Evolutionary conservation across 2,329 filamentous ascomycete genomes (phyloP).

Genomic region (Phialemoniopsis sp.): DNA sequence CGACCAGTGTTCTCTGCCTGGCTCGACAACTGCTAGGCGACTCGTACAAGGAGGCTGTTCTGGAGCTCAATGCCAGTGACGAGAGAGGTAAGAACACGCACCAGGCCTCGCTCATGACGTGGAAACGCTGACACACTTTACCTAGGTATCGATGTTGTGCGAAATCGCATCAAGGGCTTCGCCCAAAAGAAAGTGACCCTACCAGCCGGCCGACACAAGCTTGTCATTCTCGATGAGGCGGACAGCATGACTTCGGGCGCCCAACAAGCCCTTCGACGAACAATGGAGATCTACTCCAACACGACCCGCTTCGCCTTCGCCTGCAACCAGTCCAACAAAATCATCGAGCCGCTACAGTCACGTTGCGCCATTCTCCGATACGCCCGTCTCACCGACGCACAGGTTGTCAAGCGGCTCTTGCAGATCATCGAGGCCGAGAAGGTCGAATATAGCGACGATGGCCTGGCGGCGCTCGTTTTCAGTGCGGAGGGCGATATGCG

Average conservation of each 20-base stretch:
- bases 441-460: conserved; percentile 88
- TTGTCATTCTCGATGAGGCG: conserved; percentile 96
- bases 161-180: conserved; percentile 96
- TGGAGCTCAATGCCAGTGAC: conserved; percentile 95
- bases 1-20: conserved; percentile 89
- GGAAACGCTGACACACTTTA: conserved; percentile 1
- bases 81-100: conserved; percentile 62
- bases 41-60: conserved; percentile 92
- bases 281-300: conserved; percentile 98
- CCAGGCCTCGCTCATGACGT: not conserved
- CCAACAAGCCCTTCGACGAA: conserved; percentile 88
- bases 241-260: conserved; percentile 98
- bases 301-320: conserved; percentile 97
- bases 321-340: conserved; percentile 98
- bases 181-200: conserved; percentile 98
- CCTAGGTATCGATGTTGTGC: conserved; percentile 88
- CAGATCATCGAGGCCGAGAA: conserved; percentile 92
- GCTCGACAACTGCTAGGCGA: conserved; percentile 88
- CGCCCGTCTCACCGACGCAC: conserved; percentile 83
- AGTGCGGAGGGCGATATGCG: conserved; percentile 98
- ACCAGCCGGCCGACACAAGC: conserved; percentile 84
- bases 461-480: conserved; percentile 92
- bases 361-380: conserved; percentile 95
- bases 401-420: conserved; percentile 84
- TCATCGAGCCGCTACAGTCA: conserved; percentile 97